Base-by-base conservation (phyloP, 2,329 filamentous ascomycete species). In the Aspergillus pseudonomiae region DNA sequence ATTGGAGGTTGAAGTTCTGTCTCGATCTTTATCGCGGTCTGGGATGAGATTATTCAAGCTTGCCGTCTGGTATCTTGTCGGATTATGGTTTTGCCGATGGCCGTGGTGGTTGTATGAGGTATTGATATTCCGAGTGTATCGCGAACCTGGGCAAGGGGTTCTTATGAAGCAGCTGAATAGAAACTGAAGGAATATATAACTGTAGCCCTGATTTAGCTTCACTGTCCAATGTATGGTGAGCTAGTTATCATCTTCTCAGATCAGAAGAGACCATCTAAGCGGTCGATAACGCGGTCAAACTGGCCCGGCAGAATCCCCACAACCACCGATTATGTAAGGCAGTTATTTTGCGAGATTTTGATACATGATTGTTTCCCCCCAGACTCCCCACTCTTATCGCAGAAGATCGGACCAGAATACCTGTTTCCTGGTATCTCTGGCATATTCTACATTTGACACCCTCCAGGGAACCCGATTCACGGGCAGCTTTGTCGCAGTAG, bases 281-380 rank as follows among this genome's bases (percentile, higher is more conserved):
- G 52, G 34, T 39, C 32, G 2, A 26, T 0, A 26, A 3, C 26
- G 52, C 52, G 52, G 52, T 55, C 21, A 36, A 19, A 10, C 4
- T 28, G 6, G 16, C 2, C 21, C n/a, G 32, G 52, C 52, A 55
- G 34, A 55, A 55, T 24, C 30, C 32, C 52, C 28, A 52, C 2
- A 52, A 52, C 16, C 28, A 21, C 28, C 32, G 52, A 55, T 55
- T 55, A 55, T 39, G 32, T 55, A 55, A 55, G 52, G 34, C 52
- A 39, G 12, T 41, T 55, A 55, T 55, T 55, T 55, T 55, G 32
- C 32, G 52, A 55, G 52, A 55, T 55, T 55, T 55, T 55, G 52
- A 55, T 55, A 55, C 9, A 36, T 19, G 14, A 12, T 55, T 36
- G 30, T 26, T 48, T 26, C 21, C 32, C 52, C 52, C 30, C 52